Evolutionary conservation across 2,329 filamentous ascomycete species (phyloP).

Genomic region (Alternaria longipes): DNA sequence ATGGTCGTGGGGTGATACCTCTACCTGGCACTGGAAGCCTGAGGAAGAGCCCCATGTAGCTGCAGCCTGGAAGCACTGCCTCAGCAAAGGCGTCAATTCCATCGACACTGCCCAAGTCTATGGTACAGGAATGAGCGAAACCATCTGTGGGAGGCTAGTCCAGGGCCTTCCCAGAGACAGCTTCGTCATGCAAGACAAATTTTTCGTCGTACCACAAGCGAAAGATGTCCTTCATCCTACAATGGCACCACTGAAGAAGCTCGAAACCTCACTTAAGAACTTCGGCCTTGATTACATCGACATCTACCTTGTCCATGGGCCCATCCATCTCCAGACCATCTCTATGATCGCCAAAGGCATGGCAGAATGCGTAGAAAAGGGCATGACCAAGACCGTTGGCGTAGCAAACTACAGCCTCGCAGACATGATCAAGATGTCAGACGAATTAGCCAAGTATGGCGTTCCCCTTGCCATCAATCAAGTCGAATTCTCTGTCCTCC

Average conservation of each 20-base stretch:
- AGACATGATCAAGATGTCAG: slow-evolving; percentile 7
- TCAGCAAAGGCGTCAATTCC: slow-evolving; percentile 9
- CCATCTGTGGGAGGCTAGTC: slow-evolving; percentile 3
- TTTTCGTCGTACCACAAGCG: slow-evolving; percentile 5
- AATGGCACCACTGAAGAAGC: slow-evolving; percentile 5
- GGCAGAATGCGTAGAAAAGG: slow-evolving; percentile 4
- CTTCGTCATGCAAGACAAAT: slow-evolving; percentile 7
- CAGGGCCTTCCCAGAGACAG: slow-evolving; percentile 2
- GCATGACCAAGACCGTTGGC: background rate
- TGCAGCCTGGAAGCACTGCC: slow-evolving; percentile 7
- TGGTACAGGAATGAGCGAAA: slow-evolving; percentile 5
- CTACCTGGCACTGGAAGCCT: slow-evolving; percentile 10
- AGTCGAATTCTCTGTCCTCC: slow-evolving; percentile 57
- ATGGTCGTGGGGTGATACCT: slow-evolving; percentile 6
- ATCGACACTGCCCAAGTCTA: slow-evolving; percentile 9
- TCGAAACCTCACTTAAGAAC: slow-evolving; percentile 3
- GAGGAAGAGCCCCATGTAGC: slow-evolving; percentile 6
- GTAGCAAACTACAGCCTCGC: slow-evolving; percentile 4
- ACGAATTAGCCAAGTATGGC: slow-evolving; percentile 4
- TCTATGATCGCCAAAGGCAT: slow-evolving; percentile 6
- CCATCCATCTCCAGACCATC: slow-evolving; percentile 6
- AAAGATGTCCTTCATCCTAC: slow-evolving; percentile 4
- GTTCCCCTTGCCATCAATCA: slow-evolving; percentile 57
- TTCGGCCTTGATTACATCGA: slow-evolving; percentile 7
- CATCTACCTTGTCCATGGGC: slow-evolving; percentile 3